Base-by-base conservation (phyloP, 2,329 filamentous ascomycete species). In the Colletotrichum cordylinicola region DNA sequence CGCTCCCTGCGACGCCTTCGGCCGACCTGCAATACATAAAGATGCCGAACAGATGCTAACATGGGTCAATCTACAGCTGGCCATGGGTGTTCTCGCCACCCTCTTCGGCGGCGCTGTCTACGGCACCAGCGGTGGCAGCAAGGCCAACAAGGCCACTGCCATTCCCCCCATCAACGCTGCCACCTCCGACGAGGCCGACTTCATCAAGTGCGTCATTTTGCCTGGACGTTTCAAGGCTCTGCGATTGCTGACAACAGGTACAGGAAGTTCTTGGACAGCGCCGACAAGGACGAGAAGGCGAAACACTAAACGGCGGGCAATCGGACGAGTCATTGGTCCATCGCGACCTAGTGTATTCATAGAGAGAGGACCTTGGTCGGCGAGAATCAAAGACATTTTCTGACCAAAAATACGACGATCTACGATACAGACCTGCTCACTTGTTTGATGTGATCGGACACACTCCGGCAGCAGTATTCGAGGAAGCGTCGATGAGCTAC, bases 151-250 rank as follows among this genome's bases (percentile, higher is more conserved):
- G 16, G 85, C 85, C 78, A 79, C 83, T 65, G 86, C 87, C 75
- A 83, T 88, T 66, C 91, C 91, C 78, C 91, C 91, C 67, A 91
- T 92, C 87, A 92, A 92, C 84, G 91, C 91, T 76, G 88, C 89
- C 68, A 91, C 87, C 85, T 87, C 90, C 80, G 91, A 92, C 82
- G 91, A 92, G 87, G 90, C 88, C 84, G 90, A 92, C 83, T 92
- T 92, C 85, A 91, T 92, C 87, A 91, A 92, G 91, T 92, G 84
- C 86, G 89, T 77, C 35, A 65, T 68, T 64, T 68, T 33, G 24
- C 64, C 65, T 18, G 64, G 35, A 15, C 35, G 35, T 24, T 31
- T 15, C n/a, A 64, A 48, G 33, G 24, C 35, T 27, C 10, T 31
- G 29, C 21, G 48, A 43, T 61, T 67, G 65, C 77, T 77, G 56